Conservation (phyloP, 352 stramenopile genomes). For the Globisporangium cederbergense region DNA sequence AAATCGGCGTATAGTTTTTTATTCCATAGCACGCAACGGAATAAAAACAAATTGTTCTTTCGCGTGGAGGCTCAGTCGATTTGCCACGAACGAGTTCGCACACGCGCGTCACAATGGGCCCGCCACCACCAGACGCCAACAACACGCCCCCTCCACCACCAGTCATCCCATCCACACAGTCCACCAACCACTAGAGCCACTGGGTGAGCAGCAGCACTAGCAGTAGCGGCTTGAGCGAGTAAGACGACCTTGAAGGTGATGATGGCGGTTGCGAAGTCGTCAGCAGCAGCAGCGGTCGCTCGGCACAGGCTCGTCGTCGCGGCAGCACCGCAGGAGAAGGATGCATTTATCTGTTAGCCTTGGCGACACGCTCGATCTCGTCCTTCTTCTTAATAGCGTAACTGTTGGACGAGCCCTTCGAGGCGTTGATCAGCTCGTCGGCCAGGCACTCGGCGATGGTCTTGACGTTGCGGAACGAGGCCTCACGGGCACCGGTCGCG, state of each 20-base stretch:
- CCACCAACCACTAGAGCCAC: not conserved
- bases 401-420: conserved; percentile 99
- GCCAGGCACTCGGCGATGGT: conserved; percentile 99
- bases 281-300: not conserved
- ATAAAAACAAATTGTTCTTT: conserved; percentile 26
- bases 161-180: not conserved
- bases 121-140: not conserved
- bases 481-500: conserved; percentile 96
- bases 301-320: not conserved
- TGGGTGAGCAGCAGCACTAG: conserved; percentile 2
- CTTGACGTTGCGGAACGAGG: conserved; percentile 99
- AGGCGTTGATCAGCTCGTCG: conserved; percentile 99
- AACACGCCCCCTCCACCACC: not conserved
- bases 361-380: conserved; percentile 99
- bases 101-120: not conserved
- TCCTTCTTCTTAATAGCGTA: conserved; percentile 99
- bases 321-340: conserved; percentile 10
- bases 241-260: not conserved
- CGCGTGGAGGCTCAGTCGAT: conserved; percentile 17
- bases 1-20: conserved; percentile 79
- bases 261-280: not conserved
- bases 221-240: not conserved
- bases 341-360: conserved; percentile 99
- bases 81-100: conserved; percentile 4
- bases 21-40: conserved; percentile 35